A percentile compares a stretch with the other conserved stretches of the same genome.
Evolutionary conservation across 306 rosid species (phyloP).

Genomic region (Canavalia gladiata): DNA sequence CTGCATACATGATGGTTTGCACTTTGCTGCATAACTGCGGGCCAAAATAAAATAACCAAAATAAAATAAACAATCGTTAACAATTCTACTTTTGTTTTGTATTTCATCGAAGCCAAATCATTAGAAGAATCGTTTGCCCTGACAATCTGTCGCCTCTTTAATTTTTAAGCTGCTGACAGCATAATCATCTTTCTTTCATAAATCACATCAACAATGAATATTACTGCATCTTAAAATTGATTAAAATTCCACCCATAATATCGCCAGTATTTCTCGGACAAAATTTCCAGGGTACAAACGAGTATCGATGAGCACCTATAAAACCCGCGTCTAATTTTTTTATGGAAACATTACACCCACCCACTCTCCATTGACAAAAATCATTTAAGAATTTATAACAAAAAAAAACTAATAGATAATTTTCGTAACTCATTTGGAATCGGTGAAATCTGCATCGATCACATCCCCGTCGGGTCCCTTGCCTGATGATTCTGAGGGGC

Average conservation of each 20-base stretch:
- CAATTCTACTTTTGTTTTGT: too few species aligned
- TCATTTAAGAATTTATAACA: conserved; percentile 39
- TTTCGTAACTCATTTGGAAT: conserved; percentile 65
- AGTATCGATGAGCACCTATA: conserved; percentile 48
- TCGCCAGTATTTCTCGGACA: conserved; percentile 33
- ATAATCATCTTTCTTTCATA: background rate
- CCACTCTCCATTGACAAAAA: conserved; percentile 55
- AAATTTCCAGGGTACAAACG: conserved; percentile 46
- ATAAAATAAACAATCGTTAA: too few species aligned
- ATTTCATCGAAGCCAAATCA: background rate
- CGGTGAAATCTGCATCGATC: conserved; percentile 90
- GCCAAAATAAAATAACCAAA: too few species aligned
- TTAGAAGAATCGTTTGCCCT: background rate
- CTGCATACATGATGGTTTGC: too few species aligned
- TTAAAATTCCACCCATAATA: conserved; percentile 36
- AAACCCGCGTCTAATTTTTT: conserved; percentile 45
- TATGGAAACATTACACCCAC: conserved; percentile 13
- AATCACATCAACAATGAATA: background rate
- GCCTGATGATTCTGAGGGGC: conserved; percentile 71
- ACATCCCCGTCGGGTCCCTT: conserved; percentile 85
- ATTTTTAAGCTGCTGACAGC: background rate
- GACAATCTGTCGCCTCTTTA: background rate
- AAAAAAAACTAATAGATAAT: conserved; percentile 13
- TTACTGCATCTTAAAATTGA: background rate
- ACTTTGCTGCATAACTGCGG: too few species aligned